These are phyloP conservation scores for Candida glucosophila DNA, from an alignment of 1,139 yeast species.

Conservation along the genomic window DNA sequence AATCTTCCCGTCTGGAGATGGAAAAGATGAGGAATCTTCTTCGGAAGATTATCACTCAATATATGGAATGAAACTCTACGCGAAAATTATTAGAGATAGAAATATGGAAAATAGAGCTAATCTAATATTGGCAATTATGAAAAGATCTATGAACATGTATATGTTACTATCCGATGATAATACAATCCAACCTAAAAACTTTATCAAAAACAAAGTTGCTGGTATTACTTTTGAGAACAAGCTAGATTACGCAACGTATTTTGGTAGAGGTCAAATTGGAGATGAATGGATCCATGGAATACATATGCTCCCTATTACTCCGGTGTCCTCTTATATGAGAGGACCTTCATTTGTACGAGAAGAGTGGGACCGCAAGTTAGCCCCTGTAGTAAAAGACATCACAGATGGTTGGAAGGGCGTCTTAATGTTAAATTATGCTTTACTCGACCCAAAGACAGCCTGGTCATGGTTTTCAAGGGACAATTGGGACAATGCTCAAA, in stretches of 20 bases:
- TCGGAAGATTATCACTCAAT: constrained; percentile 40
- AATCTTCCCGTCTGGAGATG: constrained; percentile 36
- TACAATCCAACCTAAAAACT: constrained; percentile 26
- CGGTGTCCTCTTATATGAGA: constrained; percentile 32
- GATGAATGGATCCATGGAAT: constrained; percentile 43
- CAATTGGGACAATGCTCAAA: constrained; percentile 29
- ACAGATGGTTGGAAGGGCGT: constrained; percentile 42
- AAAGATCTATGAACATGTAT: constrained; percentile 34
- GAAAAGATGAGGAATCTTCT: constrained; percentile 39
- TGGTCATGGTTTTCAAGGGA: constrained; percentile 32
- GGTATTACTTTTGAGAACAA: constrained; percentile 41
- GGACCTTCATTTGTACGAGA: constrained; percentile 27
- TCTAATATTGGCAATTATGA: constrained; percentile 35
- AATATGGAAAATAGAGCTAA: constrained; percentile 32
- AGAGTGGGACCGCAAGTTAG: constrained; percentile 35
- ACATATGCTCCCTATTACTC: constrained; percentile 40
- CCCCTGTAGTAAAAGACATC: constrained; percentile 21
- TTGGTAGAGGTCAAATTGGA: constrained; percentile 34
- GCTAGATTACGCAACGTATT: constrained; percentile 36
- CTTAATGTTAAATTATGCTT: constrained; percentile 30
- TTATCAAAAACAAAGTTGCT: constrained; percentile 33
- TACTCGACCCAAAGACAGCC: constrained; percentile 26
- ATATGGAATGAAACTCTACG: constrained; percentile 35
- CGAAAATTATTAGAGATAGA: constrained; percentile 21
- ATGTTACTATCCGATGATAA: constrained; percentile 35